Evolutionary conservation across 2,329 filamentous ascomycete genomes (phyloP).

Genomic region (Trichophaea hybrida): DNA sequence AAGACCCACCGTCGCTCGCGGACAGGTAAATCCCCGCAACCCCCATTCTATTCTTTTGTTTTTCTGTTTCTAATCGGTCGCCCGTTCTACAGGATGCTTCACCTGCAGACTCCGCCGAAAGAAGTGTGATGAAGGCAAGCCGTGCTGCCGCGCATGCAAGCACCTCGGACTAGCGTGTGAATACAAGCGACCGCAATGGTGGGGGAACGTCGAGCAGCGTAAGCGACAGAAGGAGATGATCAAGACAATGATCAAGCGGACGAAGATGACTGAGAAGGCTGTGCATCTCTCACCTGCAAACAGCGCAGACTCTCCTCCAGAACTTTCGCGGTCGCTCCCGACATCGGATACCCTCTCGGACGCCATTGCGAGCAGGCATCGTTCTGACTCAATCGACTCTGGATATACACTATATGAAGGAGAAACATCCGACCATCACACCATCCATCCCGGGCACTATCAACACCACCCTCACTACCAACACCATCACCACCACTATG

Average conservation of each 20-base stretch:
- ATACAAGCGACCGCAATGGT: conserved; percentile 95
- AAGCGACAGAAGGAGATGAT: conserved; percentile 83
- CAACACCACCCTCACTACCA: conserved; percentile 31
- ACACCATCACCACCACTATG: conserved; percentile 35
- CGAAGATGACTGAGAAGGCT: conserved; percentile 82
- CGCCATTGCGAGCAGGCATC: conserved; percentile 30
- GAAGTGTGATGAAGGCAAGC: conserved; percentile 55
- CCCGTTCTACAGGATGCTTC: conserved; percentile 43
- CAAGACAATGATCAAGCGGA: conserved; percentile 95
- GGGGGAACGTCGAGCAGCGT: conserved; percentile 81
- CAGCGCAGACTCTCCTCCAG: conserved; percentile 52
- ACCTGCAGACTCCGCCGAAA: conserved; percentile 53
- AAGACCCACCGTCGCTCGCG: conserved; percentile 91
- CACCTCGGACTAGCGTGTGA: conserved; percentile 76
- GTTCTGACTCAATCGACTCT: conserved; percentile 34
- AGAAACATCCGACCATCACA: conserved; percentile 11
- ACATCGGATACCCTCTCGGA: conserved; percentile 71
- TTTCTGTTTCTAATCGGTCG: neutral
- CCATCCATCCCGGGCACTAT: conserved; percentile 12
- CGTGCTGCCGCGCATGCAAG: conserved; percentile 48
- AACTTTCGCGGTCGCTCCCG: conserved; percentile 65
- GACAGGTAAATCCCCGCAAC: conserved; percentile 55
- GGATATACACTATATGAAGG: conserved; percentile 30
- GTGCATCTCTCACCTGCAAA: conserved; percentile 37
- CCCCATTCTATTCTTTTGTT: conserved; percentile 12